Percentiles rank a stretch among this genome's conserved stretches.
Conservation (phyloP, 495 filamentous ascomycete species). For the Cryomyces minteri region DNA sequence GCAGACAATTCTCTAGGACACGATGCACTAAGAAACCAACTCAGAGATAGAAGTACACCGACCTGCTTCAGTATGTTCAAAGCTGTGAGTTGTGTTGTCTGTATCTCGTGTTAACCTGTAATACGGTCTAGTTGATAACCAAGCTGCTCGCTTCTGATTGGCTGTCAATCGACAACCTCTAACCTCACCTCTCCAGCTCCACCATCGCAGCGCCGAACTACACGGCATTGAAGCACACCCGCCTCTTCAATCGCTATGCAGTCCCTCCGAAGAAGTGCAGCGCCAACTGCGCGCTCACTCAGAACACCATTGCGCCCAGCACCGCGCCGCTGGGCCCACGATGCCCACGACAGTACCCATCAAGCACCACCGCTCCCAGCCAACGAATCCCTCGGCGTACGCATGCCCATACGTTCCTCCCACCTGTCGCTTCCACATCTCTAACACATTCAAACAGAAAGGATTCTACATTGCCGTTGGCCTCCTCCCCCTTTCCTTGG, state of each 20-base stretch:
- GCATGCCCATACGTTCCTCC: conserved; percentile 12
- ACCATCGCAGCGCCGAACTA: no score
- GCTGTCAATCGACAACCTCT: no score
- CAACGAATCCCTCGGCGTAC: conserved; percentile 46
- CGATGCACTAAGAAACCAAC: no score
- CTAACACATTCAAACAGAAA: conserved; percentile 22
- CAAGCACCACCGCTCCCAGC: conserved; percentile 25
- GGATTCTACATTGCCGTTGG: conserved; percentile 49
- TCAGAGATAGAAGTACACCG: no score
- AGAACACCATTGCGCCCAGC: conserved; percentile 5
- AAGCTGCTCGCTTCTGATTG: no score
- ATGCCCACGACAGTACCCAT: conserved; percentile 5
- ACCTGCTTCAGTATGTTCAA: no score
- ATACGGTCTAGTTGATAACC: no score
- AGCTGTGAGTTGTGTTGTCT: no score
- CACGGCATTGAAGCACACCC: no score
- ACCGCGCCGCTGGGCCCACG: conserved; percentile 16
- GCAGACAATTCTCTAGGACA: no score
- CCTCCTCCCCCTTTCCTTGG: conserved; percentile 33
- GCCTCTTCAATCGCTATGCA: conserved; percentile 9
- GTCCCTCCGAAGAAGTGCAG: conserved; percentile 15
- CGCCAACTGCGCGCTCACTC: conserved; percentile 14
- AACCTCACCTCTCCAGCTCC: no score
- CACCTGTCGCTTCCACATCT: conserved; percentile 9
- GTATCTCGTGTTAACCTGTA: no score